Conservation (phyloP, 1,139 yeast species). For the Geotrichum klebahnii region DNA sequence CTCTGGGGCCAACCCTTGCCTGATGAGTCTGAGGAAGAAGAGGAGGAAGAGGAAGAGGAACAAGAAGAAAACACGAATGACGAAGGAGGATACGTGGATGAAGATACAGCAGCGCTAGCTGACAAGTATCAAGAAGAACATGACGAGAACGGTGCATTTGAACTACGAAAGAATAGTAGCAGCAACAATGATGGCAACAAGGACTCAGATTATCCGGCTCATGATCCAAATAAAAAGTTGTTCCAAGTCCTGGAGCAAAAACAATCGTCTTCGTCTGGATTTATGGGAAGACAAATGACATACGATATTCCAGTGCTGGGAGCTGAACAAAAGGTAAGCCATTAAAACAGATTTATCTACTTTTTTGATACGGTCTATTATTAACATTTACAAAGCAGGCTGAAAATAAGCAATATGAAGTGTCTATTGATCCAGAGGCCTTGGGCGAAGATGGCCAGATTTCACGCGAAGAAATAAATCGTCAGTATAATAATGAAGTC, state of each 20-base stretch:
- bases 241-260: slow-evolving; percentile 46
- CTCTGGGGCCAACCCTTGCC: slow-evolving; percentile 38
- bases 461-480: slow-evolving; percentile 10
- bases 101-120: slow-evolving; percentile 28
- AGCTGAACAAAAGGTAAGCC: neutral
- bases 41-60: slow-evolving; percentile 36
- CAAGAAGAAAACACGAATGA: slow-evolving; percentile 33
- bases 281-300: slow-evolving; percentile 28
- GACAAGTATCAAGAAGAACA: slow-evolving; percentile 25
- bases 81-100: slow-evolving; percentile 32
- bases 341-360: neutral
- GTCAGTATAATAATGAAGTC: slow-evolving; percentile 12
- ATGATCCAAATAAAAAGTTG: slow-evolving; percentile 31
- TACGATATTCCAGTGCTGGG: slow-evolving; percentile 28
- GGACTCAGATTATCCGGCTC: slow-evolving; percentile 5
- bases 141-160: slow-evolving; percentile 22
- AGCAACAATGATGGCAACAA: neutral
- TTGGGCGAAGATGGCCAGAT: slow-evolving; percentile 16
- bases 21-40: slow-evolving; percentile 36
- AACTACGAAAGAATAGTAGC: slow-evolving; percentile 18
- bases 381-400: slow-evolving; percentile 12
- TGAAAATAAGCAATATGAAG: slow-evolving; percentile 15
- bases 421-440: slow-evolving; percentile 17
- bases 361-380: neutral
- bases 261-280: slow-evolving; percentile 27